Evolutionary conservation across 2,329 filamentous ascomycete species (phyloP), one percentile per base, ranked within the genome.

Genomic region (Diplodia intermedia): DNA sequence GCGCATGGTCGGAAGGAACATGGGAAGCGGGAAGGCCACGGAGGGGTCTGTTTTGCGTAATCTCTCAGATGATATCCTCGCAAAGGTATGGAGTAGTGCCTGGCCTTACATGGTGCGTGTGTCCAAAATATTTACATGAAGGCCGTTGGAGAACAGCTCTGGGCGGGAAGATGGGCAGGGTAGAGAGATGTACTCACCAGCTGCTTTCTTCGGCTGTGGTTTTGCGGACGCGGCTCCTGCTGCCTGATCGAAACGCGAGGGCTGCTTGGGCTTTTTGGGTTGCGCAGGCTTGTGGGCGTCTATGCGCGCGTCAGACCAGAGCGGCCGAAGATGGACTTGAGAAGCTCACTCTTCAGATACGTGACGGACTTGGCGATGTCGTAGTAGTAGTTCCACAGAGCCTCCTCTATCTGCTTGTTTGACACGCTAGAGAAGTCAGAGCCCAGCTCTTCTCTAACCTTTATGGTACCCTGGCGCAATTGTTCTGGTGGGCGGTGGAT

Each of bases 341-440:
- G 47, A 20, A 12, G 3, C 8, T 60, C n/a, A 84, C 89, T 91
- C 70, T 89, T 86, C 68, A 99, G 80, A 75, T 96, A 97, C 68
- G 86, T 85, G 47, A 96, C 90, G 0, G 92, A 89, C 79, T 97
- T 97, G 68, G 89, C 90, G 36, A 97, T 85, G 74, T 99, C 94
- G 77, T 94, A 98, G 78, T 94, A 98, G 79, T 97, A 97, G 79
- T 99, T 89, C 93, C 93, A 98, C 18, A 99, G 80, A 0, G 94
- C 87, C 70, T 98, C 94, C 77, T 97, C 89, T 70, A 97, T 94
- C 75, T 97, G 90, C 47, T 84, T 82, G 69, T 90, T 87, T 5
- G 86, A 84, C n/a, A 86, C 82, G 7, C 29, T 67, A 3, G 66
- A 33, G 52, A 29, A 63, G 12, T 68, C 66, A 9, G 66, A 2